Evolutionary conservation across 2,329 filamentous ascomycete species (phyloP).

Genomic region (Neonectria hederae): DNA sequence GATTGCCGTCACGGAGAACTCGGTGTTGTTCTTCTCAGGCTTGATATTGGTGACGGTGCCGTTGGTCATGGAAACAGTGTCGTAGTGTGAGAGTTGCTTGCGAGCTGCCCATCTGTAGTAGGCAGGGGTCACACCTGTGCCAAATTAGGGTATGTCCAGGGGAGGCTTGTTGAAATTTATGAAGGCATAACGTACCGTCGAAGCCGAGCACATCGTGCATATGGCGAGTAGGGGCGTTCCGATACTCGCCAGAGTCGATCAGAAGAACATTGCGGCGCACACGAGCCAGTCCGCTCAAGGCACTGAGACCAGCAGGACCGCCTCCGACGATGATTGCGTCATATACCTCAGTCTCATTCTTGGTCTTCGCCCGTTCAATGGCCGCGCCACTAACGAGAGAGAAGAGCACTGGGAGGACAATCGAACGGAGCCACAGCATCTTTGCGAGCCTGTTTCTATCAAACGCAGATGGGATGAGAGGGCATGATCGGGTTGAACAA

Average conservation of each 20-base stretch:
- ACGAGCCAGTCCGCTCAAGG: constrained; percentile 66
- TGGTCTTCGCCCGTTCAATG: constrained; percentile 8
- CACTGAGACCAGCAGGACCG: constrained; percentile 64
- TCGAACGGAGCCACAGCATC: constrained; percentile 31
- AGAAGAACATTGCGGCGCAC: constrained; percentile 64
- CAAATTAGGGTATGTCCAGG: neutral
- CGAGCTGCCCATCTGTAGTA: constrained; percentile 65
- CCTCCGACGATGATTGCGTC: constrained; percentile 68
- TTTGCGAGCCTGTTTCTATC: constrained; percentile 1
- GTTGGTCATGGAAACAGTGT: constrained; percentile 60
- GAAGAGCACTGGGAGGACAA: constrained; percentile 21
- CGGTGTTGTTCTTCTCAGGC: constrained; percentile 50
- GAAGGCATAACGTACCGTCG: constrained; percentile 56
- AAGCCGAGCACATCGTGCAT: constrained; percentile 70
- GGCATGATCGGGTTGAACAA: neutral
- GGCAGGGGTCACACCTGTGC: constrained; percentile 61
- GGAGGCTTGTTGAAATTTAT: neutral
- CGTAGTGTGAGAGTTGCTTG: constrained; percentile 61
- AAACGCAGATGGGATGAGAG: neutral
- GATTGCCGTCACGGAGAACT: constrained; percentile 54
- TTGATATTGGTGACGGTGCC: constrained; percentile 60
- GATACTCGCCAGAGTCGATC: constrained; percentile 67
- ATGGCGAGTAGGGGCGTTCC: constrained; percentile 64
- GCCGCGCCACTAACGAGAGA: constrained; percentile 29
- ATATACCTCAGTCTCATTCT: constrained; percentile 45